Evolutionary conservation across 2,329 filamentous ascomycete species (phyloP), one percentile per base, ranked within the genome.

Genomic region (Penicillium sp.): DNA sequence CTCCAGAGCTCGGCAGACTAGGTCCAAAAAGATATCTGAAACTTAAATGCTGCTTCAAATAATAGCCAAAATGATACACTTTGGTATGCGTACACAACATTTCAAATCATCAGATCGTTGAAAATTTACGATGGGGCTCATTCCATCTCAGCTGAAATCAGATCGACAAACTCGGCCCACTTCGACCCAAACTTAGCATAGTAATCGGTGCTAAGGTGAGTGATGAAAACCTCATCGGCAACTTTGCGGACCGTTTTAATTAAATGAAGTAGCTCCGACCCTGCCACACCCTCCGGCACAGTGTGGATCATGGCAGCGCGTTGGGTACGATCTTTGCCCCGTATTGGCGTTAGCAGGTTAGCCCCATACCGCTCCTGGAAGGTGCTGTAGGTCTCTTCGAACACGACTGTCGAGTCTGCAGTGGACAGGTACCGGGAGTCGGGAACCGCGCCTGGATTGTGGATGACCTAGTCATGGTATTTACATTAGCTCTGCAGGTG

Each of bases 381-480:
- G 21, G 70, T 75, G 21, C 66, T 63, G 58, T 76, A 78, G 13
- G 72, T 70, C 46, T 67, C 75, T 68, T 81, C 79, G 53, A 81
- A 81, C 14, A 78, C 75, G 29, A 80, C 76, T 6, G 78, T 74
- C 59, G 74, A 77, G 68, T 81, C 77, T 27, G 77, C 76, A 1
- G 68, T 69, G 37, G 71, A 61, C 55, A 78, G 70, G 64, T 77
- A 80, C 29, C 68, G 70, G 50, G 70, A 66, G 55, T 76, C 73
- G 3, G 78, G 75, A 14, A 80, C 69, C 6, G 74, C 72, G 25
- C 79, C 79, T 4, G 79, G 79, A 58, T 81, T 81, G 64, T 79
- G 77, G 33, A 80, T 72, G 46, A 79, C 66, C 72, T 77, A 54
- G 16, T 33, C n/a, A 35, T 23, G 29, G 27, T 14, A 47, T 35